Percentiles rank a stretch among this genome's conserved stretches.
These are phyloP conservation scores for Erythrobasidium hasegawianum DNA, from an alignment of 1,284 basidiomycete species.

Conservation along the genomic window DNA sequence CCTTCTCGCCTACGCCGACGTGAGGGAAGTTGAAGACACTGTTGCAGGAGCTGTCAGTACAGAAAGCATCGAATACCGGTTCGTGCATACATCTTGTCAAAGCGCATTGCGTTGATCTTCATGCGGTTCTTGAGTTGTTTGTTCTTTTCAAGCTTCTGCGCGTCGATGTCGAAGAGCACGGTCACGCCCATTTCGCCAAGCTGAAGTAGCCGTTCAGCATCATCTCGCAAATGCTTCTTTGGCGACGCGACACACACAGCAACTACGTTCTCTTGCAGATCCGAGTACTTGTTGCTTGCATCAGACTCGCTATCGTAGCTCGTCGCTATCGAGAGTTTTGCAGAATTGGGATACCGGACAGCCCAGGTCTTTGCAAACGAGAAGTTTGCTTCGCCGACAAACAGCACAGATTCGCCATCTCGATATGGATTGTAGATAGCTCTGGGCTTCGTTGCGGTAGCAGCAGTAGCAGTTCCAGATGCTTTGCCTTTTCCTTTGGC, in stretches of 20 bases:
- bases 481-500: constrained; percentile 15
- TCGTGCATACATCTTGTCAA: constrained; percentile 81
- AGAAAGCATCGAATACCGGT: no score
- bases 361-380: constrained; percentile 74
- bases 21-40: constrained; percentile 93
- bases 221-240: no score
- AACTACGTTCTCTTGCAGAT: constrained; percentile 62
- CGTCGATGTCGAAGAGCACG: constrained; percentile 81
- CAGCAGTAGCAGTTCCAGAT: no score
- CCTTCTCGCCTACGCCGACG: constrained; percentile 86
- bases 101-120: constrained; percentile 52
- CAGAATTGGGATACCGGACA: constrained; percentile 52
- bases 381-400: constrained; percentile 64
- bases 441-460: neutral
- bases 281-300: constrained; percentile 79
- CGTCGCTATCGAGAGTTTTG: constrained; percentile 72
- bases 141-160: constrained; percentile 67
- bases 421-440: constrained; percentile 21
- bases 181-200: constrained; percentile 63
- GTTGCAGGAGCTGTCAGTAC: neutral
- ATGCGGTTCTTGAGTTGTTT: constrained; percentile 55
- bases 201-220: constrained; percentile 26
- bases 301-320: constrained; percentile 75
- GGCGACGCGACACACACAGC: constrained; percentile 36
- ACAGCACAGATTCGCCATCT: constrained; percentile 27